Evolutionary conservation across 176 grass and related monocot species (phyloP).

Genomic region (Hyparrhenia diplandra): DNA sequence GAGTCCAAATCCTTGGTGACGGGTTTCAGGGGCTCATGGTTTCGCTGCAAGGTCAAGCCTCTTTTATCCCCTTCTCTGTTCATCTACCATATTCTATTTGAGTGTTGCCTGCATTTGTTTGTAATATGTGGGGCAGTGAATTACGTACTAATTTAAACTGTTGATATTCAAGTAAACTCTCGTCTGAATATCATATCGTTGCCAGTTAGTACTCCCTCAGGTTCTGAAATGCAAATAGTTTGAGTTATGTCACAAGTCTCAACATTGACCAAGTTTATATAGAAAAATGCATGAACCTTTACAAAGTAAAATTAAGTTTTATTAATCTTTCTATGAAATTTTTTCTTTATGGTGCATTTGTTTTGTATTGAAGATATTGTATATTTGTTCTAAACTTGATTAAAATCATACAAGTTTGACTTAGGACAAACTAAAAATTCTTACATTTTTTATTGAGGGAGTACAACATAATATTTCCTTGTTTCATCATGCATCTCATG

Average conservation of each 20-base stretch:
- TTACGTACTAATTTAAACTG: not conserved
- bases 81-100: not conserved
- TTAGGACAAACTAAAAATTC: not conserved
- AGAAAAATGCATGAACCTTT: not conserved
- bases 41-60: conserved; percentile 57
- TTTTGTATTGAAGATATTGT: not conserved
- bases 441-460: not conserved
- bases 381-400: not conserved
- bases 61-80: not conserved
- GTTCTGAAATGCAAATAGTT: not conserved
- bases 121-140: not conserved
- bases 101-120: not conserved
- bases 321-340: not conserved
- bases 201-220: not conserved
- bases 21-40: conserved; percentile 60
- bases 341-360: not conserved
- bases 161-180: not conserved
- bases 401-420: not conserved
- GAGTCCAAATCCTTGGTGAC: conserved; percentile 29
- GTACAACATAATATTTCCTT: not conserved
- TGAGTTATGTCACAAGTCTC: not conserved
- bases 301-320: not conserved
- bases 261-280: not conserved
- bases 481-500: not conserved
- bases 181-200: not conserved